A percentile compares a stretch with the other conserved stretches of the same genome.
Conservation (phyloP, 805 yeast species). For the Danielia reshetovae region DNA sequence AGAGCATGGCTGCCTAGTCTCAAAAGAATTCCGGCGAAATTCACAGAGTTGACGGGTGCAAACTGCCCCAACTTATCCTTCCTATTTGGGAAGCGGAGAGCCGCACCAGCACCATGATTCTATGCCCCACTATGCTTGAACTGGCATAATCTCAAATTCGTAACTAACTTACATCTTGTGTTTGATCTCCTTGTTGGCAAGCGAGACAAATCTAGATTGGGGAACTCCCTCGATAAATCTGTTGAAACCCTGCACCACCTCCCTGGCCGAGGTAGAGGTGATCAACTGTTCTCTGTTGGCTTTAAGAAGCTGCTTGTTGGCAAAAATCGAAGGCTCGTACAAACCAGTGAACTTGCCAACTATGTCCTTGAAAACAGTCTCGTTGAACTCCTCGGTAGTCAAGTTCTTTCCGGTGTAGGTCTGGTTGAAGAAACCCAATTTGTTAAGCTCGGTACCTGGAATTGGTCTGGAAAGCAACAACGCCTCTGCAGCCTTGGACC, state of each 20-base stretch:
- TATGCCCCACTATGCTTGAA: no score
- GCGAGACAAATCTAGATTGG: constrained; percentile 55
- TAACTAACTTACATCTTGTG: constrained; percentile 55
- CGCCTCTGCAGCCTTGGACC: constrained; percentile 69
- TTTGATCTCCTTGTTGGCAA: constrained; percentile 51
- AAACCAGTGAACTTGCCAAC: constrained; percentile 36
- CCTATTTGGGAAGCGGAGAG: no score
- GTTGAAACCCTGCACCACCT: constrained; percentile 63
- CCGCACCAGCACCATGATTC: no score
- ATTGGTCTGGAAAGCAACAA: constrained; percentile 67
- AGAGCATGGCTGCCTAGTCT: no score
- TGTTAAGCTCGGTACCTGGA: constrained; percentile 49
- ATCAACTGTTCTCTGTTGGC: constrained; percentile 36
- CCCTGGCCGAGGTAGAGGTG: constrained; percentile 56
- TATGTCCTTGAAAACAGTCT: constrained; percentile 32
- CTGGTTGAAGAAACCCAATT: constrained; percentile 60
- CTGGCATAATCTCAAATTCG: no score
- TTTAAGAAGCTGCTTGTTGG: constrained; percentile 44
- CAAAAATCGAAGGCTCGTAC: constrained; percentile 42
- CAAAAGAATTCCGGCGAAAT: no score
- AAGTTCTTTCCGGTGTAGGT: constrained; percentile 39
- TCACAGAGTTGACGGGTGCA: no score
- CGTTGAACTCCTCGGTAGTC: constrained; percentile 43
- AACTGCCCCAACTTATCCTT: no score
- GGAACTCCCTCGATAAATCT: constrained; percentile 75